Evolutionary conservation across 768 basidiomycete species (phyloP).

Genomic region (Tulasnella sp.): DNA sequence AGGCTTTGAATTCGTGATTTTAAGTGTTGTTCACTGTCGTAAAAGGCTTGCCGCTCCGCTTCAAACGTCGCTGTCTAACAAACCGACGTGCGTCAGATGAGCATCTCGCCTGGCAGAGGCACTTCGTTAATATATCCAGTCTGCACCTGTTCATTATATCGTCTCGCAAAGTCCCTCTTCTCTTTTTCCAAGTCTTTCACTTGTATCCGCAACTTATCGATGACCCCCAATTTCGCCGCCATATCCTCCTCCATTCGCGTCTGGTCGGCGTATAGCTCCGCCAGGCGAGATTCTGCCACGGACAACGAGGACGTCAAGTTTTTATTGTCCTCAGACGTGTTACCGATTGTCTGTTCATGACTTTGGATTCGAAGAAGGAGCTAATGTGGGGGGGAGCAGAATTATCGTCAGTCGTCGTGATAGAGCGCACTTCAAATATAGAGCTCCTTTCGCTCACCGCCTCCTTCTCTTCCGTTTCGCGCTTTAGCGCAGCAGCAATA

Average conservation of each 20-base stretch:
- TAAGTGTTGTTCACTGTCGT: constrained; percentile 88
- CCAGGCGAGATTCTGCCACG: constrained; percentile 57
- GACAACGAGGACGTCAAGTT: constrained; percentile 52
- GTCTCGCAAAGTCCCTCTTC: constrained; percentile 66
- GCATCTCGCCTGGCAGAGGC: constrained; percentile 14
- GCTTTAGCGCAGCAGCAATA: constrained; percentile 51
- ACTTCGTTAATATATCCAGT: constrained; percentile 6
- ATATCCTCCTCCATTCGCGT: constrained; percentile 71
- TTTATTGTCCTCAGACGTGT: constrained; percentile 52
- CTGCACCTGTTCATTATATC: constrained; percentile 80
- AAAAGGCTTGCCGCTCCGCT: constrained; percentile 83
- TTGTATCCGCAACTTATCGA: constrained; percentile 70
- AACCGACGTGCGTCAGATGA: constrained; percentile 17
- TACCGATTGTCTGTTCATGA: constrained; percentile 58
- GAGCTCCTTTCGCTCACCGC: constrained; percentile 38
- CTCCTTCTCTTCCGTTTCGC: constrained; percentile 74
- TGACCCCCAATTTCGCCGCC: constrained; percentile 67
- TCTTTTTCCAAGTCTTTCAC: constrained; percentile 82
- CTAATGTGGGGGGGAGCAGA: constrained; percentile 28
- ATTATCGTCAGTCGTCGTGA: background rate
- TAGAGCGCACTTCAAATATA: background rate
- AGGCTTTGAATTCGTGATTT: constrained; percentile 82
- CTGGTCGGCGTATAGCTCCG: constrained; percentile 74
- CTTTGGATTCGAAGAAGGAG: constrained; percentile 67
- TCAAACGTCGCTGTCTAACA: constrained; percentile 74